Evolutionary conservation across 192 early-diverging fungal genomes (phyloP).

Genomic region (Physocladia obscura): DNA sequence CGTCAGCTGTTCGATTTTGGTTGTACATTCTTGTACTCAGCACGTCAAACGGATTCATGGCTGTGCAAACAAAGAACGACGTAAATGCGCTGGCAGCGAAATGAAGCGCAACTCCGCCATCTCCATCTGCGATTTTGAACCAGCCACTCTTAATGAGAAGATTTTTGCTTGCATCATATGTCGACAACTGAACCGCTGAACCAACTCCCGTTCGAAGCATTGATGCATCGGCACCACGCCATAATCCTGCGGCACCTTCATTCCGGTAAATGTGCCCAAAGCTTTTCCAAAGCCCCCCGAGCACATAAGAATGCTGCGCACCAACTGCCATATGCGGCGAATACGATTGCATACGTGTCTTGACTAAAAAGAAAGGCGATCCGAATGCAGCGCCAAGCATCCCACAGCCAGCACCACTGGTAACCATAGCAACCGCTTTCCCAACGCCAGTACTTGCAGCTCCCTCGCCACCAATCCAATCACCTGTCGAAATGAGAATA

Average conservation of each 20-base stretch:
- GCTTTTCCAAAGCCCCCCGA: conserved; percentile 59
- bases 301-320: conserved; percentile 76
- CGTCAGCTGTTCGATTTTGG: conserved; percentile 62
- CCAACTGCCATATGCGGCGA: conserved; percentile 66
- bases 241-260: conserved; percentile 80
- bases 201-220: conserved; percentile 86
- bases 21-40: conserved; percentile 94
- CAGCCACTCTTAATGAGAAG: conserved; percentile 51
- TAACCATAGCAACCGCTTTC: conserved; percentile 64
- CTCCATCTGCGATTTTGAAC: conserved; percentile 53
- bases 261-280: conserved; percentile 64
- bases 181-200: conserved; percentile 84
- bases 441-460: conserved; percentile 18
- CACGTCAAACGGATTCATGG: conserved; percentile 98
- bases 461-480: conserved; percentile 10
- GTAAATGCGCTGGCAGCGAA: conserved; percentile 74
- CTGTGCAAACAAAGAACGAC: conserved; percentile 80
- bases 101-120: conserved; percentile 66
- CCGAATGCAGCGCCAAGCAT: conserved; percentile 78
- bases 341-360: conserved; percentile 56
- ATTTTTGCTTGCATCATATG: conserved; percentile 81
- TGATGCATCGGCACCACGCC: conserved; percentile 82
- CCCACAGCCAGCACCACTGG: conserved; percentile 75
- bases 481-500: conserved; percentile 33
- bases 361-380: conserved; percentile 87